Base-by-base conservation (phyloP, 1,139 yeast genomes). In the Taphrina wiesneri region DNA sequence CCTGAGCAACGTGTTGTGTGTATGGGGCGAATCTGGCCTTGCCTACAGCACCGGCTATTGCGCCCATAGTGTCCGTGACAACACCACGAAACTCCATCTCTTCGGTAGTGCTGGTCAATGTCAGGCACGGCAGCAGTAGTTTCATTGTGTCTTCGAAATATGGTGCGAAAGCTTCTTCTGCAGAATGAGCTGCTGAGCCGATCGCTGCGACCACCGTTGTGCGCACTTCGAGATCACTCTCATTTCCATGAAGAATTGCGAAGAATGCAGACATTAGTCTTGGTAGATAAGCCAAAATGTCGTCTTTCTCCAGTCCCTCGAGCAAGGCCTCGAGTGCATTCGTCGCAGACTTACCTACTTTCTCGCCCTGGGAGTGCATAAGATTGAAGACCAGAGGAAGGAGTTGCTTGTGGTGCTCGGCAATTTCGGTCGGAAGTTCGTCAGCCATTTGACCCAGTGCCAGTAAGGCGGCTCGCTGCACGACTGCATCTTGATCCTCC, bases 21-120 rank as follows among this genome's bases (percentile, higher is more conserved):
- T 84, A 90, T 52, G 88, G 85, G 53, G 90, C 84, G 79, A 93
- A 93, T 1, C 90, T 80, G 73, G 88, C 93, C 67, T 95, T 87
- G 70, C 98, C 97, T 68, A 93, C 97, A 66, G 99, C 97, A 77
- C 93, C 85, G 67, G 97, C 98, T 88, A 93, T 87, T 26, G 97
- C 88, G 51, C 97, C 90, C 71, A 95, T 85, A 74, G 95, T 89
- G 79, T 95, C 99, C 72, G 93, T 86, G 65, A 97, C 90, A 76
- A 87, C 83, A 56, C 97, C 97, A 83, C 75, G 73, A 25, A 74
- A 72, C 56, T 77, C 77, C 34, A 76, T 75, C 52, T 75, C 77
- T 36, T 76, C 73, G 47, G 75, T 72, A 13, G 74, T 76, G 23
- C 71, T 67, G 17, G 71, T 65, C 25, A 69, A 61, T 28, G 70